phyloP scores from a whole-genome alignment of 768 basidiomycete species.

The Coprinopsis marcescibilis region DNA sequence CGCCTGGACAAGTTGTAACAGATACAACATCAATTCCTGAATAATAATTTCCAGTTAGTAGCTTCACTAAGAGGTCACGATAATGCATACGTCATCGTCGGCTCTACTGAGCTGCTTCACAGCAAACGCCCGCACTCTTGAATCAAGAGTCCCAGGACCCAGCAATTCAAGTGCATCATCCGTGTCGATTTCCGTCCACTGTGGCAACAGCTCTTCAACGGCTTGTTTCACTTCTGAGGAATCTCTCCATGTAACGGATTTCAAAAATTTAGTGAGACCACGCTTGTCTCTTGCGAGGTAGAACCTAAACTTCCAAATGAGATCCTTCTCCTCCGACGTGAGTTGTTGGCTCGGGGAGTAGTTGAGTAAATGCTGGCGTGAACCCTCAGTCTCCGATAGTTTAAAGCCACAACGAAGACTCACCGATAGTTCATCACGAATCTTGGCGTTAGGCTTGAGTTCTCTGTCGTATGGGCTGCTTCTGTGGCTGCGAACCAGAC shows the following conservation, averaged over 20 bases:
- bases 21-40: slow-evolving; percentile 87
- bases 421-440: slow-evolving; percentile 88
- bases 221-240: slow-evolving; percentile 96
- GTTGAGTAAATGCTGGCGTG: slow-evolving; percentile 73
- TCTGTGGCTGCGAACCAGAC: slow-evolving; percentile 89
- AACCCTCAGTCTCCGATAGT: not conserved
- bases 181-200: slow-evolving; percentile 96
- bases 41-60: slow-evolving; percentile 7
- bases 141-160: slow-evolving; percentile 86
- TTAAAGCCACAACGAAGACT: slow-evolving; percentile 19
- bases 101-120: slow-evolving; percentile 86
- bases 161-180: slow-evolving; percentile 95
- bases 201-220: slow-evolving; percentile 88
- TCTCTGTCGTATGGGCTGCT: slow-evolving; percentile 94
- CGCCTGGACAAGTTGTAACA: slow-evolving; percentile 95
- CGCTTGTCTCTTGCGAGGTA: slow-evolving; percentile 89
- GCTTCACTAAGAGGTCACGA: not conserved
- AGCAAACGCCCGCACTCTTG: slow-evolving; percentile 89
- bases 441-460: slow-evolving; percentile 94
- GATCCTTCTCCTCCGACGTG: slow-evolving; percentile 88
- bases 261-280: slow-evolving; percentile 95
- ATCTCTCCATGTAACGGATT: slow-evolving; percentile 96
- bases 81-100: slow-evolving; percentile 86
- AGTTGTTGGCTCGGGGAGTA: slow-evolving; percentile 87
- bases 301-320: slow-evolving; percentile 99